Percentiles rank a stretch among this genome's conserved stretches.
Conservation (phyloP, 2,329 filamentous ascomycete genomes). For the Neofusicoccum parvum region DNA sequence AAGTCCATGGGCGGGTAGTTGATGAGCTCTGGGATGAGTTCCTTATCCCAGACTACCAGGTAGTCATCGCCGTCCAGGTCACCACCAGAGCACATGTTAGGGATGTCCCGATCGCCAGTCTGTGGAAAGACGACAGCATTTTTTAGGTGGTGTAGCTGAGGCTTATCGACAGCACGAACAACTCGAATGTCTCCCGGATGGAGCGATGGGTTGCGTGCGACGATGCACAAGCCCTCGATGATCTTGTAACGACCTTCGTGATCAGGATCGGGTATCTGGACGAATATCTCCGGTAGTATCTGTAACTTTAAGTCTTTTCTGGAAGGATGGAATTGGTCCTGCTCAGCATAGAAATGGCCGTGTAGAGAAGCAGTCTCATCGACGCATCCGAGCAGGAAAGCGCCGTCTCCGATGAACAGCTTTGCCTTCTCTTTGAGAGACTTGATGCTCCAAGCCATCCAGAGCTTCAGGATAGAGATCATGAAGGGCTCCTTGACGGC, state of each 20-base stretch:
- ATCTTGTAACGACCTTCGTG: constrained; percentile 60
- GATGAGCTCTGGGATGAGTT: constrained; percentile 65
- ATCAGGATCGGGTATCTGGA: constrained; percentile 70
- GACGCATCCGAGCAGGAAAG: constrained; percentile 83
- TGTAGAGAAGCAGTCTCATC: constrained; percentile 79
- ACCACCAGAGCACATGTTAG: constrained; percentile 94
- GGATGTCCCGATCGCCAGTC: constrained; percentile 78
- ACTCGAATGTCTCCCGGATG: constrained; percentile 91
- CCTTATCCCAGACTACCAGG: constrained; percentile 85
- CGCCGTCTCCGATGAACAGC: constrained; percentile 78
- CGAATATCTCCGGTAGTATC: constrained; percentile 78
- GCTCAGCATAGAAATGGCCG: constrained; percentile 63
- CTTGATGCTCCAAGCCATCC: constrained; percentile 88
- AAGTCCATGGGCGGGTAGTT: constrained; percentile 81
- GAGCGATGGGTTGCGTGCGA: constrained; percentile 90
- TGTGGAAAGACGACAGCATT: constrained; percentile 88
- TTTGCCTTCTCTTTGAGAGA: constrained; percentile 90
- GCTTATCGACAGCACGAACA: constrained; percentile 78
- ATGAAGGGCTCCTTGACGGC: constrained; percentile 75
- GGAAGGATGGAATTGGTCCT: constrained; percentile 39
- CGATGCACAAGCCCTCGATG: constrained; percentile 75
- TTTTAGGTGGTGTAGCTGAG: constrained; percentile 72
- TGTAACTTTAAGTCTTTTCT: constrained; percentile 41
- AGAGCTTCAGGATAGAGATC: constrained; percentile 75
- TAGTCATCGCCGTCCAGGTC: constrained; percentile 97